Evolutionary conservation across 2,329 filamentous ascomycete genomes (phyloP).

Genomic region (Amylocarpus encephaloides): DNA sequence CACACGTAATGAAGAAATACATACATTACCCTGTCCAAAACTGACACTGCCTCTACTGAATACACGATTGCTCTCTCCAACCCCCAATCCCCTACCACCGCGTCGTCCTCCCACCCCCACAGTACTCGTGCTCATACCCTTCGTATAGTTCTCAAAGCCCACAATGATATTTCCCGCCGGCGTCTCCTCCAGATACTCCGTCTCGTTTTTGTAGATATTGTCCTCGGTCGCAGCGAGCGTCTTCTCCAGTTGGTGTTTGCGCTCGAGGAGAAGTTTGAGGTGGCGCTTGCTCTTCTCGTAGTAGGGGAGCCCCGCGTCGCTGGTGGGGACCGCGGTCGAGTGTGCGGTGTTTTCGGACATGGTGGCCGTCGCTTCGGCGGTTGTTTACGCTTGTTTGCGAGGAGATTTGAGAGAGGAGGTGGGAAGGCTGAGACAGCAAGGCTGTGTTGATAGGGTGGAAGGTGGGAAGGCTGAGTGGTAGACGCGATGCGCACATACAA

Average conservation of each 20-base stretch:
- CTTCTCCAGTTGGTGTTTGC: constrained; percentile 46
- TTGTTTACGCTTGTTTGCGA: background rate
- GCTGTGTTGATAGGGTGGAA: background rate
- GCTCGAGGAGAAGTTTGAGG: constrained; percentile 59
- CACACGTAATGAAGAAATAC: background rate
- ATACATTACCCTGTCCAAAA: constrained; percentile 34
- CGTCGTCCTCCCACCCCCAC: constrained; percentile 56
- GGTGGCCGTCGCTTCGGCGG: background rate
- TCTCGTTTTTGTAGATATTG: constrained; percentile 75
- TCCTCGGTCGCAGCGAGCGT: constrained; percentile 52
- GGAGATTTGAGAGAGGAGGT: background rate
- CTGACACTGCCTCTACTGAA: constrained; percentile 51
- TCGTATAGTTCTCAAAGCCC: constrained; percentile 97
- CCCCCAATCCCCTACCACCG: constrained; percentile 59
- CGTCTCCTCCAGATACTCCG: constrained; percentile 84
- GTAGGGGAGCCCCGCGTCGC: constrained; percentile 48
- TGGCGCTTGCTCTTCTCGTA: constrained; percentile 67
- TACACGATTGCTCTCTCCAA: constrained; percentile 49
- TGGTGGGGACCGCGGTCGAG: constrained; percentile 20
- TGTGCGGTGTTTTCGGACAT: constrained; percentile 45
- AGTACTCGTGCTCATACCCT: constrained; percentile 58
- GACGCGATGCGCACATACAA: too few relatives aligned
- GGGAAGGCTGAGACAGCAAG: background rate
- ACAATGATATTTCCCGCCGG: constrained; percentile 91
- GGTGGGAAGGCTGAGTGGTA: background rate